Percentiles rank a stretch among this genome's conserved stretches.
Evolutionary conservation across 2,329 filamentous ascomycete genomes (phyloP).

Genomic region (Clarireedia sp.): DNA sequence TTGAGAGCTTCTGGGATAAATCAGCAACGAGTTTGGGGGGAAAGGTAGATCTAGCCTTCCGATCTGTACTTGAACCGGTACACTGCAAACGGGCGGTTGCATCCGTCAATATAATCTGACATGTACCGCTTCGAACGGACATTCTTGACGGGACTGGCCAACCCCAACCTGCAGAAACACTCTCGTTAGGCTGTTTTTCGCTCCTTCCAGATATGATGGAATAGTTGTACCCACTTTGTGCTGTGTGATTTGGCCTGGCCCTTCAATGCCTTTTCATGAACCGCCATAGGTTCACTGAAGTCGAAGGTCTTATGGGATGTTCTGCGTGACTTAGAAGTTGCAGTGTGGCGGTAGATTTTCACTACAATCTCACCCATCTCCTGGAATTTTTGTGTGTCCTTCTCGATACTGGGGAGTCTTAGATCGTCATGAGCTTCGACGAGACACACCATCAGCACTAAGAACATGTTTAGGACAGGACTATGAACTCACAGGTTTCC

Average conservation of each 20-base stretch:
- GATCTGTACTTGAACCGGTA: slow-evolving; percentile 5
- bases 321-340: no score
- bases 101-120: not conserved
- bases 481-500: not conserved
- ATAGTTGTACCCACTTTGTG: not conserved
- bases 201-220: no score
- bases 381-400: not conserved
- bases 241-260: not conserved
- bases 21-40: not conserved
- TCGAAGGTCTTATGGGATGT: not conserved
- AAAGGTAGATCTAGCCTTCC: not conserved
- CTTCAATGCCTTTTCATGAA: slow-evolving; percentile 3
- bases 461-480: no score
- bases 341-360: not conserved
- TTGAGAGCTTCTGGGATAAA: not conserved
- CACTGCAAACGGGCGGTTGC: not conserved
- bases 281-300: not conserved
- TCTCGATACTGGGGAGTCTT: not conserved
- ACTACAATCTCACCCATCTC: not conserved
- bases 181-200: no score
- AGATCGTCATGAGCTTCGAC: not conserved
- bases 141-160: not conserved
- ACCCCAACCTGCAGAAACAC: not conserved
- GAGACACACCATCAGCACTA: no score
- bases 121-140: rapidly evolving